These are phyloP conservation scores for Paramicrosporidium saccamoebae DNA, from an alignment of 371 early-diverging fungal species.

Conservation along the genomic window DNA sequence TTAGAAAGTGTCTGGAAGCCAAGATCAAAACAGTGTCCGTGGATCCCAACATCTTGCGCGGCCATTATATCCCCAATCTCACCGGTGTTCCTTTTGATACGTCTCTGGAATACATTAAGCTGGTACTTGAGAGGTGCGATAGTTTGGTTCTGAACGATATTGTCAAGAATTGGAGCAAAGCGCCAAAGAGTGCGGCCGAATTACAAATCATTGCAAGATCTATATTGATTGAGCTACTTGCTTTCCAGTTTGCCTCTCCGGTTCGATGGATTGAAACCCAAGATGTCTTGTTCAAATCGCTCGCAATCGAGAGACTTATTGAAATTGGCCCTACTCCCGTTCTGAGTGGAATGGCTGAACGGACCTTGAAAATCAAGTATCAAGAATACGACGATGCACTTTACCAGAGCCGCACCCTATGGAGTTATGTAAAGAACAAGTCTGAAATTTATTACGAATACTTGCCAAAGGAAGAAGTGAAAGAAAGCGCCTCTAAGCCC, in stretches of 20 bases:
- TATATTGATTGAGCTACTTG: constrained; percentile 58
- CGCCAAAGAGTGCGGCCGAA: constrained; percentile 19
- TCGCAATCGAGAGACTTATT: constrained; percentile 44
- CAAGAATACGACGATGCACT: constrained; percentile 78
- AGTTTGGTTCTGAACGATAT: constrained; percentile 32
- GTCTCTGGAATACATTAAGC: constrained; percentile 33
- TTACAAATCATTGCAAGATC: constrained; percentile 54
- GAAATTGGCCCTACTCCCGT: constrained; percentile 74
- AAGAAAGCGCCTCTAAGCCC: no score
- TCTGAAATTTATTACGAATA: constrained; percentile 74
- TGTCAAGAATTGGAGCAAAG: constrained; percentile 37
- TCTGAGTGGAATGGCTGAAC: constrained; percentile 62
- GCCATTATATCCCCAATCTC: constrained; percentile 78
- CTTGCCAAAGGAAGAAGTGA: no score
- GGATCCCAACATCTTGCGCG: constrained; percentile 28
- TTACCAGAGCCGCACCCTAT: constrained; percentile 46
- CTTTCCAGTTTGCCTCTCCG: constrained; percentile 72
- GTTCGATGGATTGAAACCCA: constrained; percentile 96
- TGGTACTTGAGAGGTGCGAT: constrained; percentile 30
- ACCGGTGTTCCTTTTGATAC: constrained; percentile 64
- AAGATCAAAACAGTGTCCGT: constrained; percentile 41
- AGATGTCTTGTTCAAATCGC: constrained; percentile 45
- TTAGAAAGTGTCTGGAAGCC: constrained; percentile 52
- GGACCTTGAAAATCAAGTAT: constrained; percentile 79
- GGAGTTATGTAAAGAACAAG: constrained; percentile 50